A percentile compares a stretch with the other conserved stretches of the same genome.
phyloP scores from a whole-genome alignment of 805 yeast genomes.

The Zygosaccharomyces siamensis region DNA sequence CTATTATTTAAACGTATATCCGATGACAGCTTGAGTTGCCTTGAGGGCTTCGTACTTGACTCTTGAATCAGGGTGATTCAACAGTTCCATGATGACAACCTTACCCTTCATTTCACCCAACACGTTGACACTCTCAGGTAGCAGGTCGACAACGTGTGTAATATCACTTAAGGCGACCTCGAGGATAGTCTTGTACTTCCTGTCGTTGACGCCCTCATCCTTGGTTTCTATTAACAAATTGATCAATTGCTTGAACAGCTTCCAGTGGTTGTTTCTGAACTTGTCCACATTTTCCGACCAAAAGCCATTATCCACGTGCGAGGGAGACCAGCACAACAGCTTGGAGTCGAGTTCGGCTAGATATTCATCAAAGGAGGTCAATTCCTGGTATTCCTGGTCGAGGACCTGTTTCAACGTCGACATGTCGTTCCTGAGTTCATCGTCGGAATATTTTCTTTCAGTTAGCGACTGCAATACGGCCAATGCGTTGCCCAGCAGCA shows the following conservation, averaged over 20 bases:
- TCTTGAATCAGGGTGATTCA: constrained; percentile 75
- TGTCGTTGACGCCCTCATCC: constrained; percentile 33
- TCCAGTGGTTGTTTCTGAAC: constrained; percentile 77
- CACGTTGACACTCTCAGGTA: constrained; percentile 56
- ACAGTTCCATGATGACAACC: constrained; percentile 74
- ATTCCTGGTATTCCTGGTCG: constrained; percentile 64
- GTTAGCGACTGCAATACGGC: constrained; percentile 61
- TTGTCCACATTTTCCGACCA: constrained; percentile 78
- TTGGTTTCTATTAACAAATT: constrained; percentile 41
- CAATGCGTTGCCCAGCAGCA: constrained; percentile 71
- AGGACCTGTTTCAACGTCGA: constrained; percentile 52
- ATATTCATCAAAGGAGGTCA: constrained; percentile 92
- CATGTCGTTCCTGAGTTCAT: constrained; percentile 77
- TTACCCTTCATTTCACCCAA: constrained; percentile 59
- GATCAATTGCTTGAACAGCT: constrained; percentile 59
- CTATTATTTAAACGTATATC: constrained; percentile 55
- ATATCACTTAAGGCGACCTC: constrained; percentile 69
- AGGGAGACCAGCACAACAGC: constrained; percentile 81
- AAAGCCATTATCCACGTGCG: constrained; percentile 81
- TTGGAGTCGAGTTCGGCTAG: constrained; percentile 76
- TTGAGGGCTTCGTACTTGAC: constrained; percentile 92
- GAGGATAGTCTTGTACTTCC: constrained; percentile 35
- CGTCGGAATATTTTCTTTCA: constrained; percentile 92
- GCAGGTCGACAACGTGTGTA: constrained; percentile 52
- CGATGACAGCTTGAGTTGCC: constrained; percentile 90